Evolutionary conservation across 306 rosid genomes (phyloP).

Genomic region (Morella rubra): DNA sequence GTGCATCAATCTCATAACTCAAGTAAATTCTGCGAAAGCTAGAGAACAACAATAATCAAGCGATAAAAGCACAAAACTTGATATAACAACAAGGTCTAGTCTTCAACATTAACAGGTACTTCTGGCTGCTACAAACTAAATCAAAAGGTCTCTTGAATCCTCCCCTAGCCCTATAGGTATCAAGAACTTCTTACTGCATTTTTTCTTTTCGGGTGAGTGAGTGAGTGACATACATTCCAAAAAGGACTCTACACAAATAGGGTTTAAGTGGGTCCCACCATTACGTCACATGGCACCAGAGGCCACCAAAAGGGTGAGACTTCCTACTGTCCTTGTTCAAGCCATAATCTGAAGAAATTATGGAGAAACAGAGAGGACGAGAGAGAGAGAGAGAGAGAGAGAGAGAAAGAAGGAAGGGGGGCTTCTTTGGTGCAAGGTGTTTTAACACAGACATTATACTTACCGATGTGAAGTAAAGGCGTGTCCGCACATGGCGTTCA

Average conservation of each 20-base stretch:
- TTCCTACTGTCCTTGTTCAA: too few species aligned
- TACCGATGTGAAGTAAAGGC: constrained; percentile 95
- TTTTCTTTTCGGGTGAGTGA: not conserved
- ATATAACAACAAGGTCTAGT: not conserved
- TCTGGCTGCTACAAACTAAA: not conserved
- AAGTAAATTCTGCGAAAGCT: constrained; percentile 14
- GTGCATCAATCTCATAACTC: not conserved
- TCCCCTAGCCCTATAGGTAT: not conserved
- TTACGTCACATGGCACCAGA: too few species aligned
- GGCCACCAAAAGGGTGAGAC: too few species aligned
- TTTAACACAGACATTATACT: constrained; percentile 39
- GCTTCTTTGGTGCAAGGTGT: not conserved
- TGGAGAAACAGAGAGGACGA: not conserved
- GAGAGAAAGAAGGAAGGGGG: not conserved
- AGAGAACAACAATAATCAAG: constrained; percentile 16
- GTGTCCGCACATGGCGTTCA: constrained; percentile 94
- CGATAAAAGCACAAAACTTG: constrained; percentile 1
- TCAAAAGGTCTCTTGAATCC: not conserved
- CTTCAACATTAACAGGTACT: constrained; percentile 9
- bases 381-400: not conserved
- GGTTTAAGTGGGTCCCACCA: too few species aligned
- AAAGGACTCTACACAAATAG: too few species aligned
- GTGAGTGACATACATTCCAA: too few species aligned
- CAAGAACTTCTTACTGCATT: not conserved
- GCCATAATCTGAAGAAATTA: not conserved